These are phyloP conservation scores for Heliosperma pusillum DNA, from an alignment of 148 eudicot species.

Conservation along the genomic window DNA sequence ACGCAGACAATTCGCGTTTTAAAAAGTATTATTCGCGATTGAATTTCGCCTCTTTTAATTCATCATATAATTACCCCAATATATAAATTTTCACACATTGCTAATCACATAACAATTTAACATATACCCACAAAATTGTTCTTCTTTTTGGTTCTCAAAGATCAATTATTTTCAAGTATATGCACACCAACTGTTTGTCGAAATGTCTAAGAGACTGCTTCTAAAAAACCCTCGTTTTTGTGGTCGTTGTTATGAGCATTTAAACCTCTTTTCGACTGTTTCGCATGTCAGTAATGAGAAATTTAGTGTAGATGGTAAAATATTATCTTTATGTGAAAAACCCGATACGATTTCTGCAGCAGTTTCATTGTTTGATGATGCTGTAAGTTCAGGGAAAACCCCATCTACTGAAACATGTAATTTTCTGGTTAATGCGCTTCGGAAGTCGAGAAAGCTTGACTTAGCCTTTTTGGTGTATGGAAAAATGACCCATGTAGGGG, in stretches of 20 bases:
- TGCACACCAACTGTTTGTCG: slow-evolving; percentile 26
- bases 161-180: background rate
- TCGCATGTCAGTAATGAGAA: background rate
- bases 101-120: background rate
- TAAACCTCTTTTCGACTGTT: background rate
- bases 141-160: background rate
- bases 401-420: slow-evolving; percentile 48
- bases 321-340: slow-evolving; percentile 37
- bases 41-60: background rate
- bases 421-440: slow-evolving; percentile 42
- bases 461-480: slow-evolving; percentile 47
- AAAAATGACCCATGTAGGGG: slow-evolving; percentile 41
- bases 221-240: background rate
- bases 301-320: slow-evolving; percentile 28
- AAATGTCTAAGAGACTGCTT: slow-evolving; percentile 26
- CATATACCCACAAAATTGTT: background rate
- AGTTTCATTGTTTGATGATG: slow-evolving; percentile 32
- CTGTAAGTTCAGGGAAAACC: slow-evolving; percentile 25
- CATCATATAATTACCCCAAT: background rate
- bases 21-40: background rate
- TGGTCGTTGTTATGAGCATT: slow-evolving; percentile 1
- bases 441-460: slow-evolving; percentile 32
- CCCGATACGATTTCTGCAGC: slow-evolving; percentile 32
- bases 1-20: too few species aligned
- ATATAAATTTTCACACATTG: background rate